phyloP scores from a whole-genome alignment of 2,329 filamentous ascomycete genomes.

The Clarireedia paspali region DNA sequence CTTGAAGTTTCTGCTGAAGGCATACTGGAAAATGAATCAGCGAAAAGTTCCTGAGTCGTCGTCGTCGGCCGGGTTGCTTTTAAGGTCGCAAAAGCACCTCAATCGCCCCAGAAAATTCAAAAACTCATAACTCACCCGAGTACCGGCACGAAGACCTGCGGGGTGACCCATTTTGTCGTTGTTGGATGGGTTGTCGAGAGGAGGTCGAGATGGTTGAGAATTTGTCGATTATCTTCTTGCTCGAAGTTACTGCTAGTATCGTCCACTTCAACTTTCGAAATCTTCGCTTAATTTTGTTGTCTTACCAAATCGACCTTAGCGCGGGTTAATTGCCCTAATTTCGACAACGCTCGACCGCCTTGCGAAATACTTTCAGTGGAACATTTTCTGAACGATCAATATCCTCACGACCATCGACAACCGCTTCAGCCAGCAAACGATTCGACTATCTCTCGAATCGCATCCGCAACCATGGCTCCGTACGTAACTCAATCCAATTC shows the following conservation, averaged over 20 bases:
- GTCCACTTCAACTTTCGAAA: neutral
- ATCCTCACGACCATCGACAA: constrained; percentile 11
- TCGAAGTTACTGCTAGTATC: neutral
- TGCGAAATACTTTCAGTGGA: neutral
- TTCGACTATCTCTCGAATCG: constrained; percentile 9
- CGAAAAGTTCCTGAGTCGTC: neutral
- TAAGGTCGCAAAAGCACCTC: neutral
- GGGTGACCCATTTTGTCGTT: constrained; percentile 51
- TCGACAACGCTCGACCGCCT: neutral
- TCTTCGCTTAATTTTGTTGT: constrained; percentile 1
- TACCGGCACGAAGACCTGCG: constrained; percentile 79
- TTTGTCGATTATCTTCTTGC: constrained; percentile 8
- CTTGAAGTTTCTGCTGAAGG: constrained; percentile 77
- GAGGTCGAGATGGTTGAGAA: constrained; percentile 13
- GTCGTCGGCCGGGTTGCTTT: constrained; percentile 6
- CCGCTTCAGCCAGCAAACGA: constrained; percentile 4
- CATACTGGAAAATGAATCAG: constrained; percentile 49
- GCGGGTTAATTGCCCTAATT: constrained; percentile 8
- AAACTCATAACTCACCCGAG: constrained; percentile 54
- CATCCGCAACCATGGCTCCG: constrained; percentile 35
- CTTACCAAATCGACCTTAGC: constrained; percentile 2
- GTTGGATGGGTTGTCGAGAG: constrained; percentile 14
- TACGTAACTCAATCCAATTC: neutral
- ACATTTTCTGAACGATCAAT: constrained; percentile 6
- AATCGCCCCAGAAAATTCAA: neutral